Evolutionary conservation across 2,329 filamentous ascomycete genomes (phyloP), one percentile per base, ranked within the genome.

Genomic region (Scopulariopsis brevicaulis): DNA sequence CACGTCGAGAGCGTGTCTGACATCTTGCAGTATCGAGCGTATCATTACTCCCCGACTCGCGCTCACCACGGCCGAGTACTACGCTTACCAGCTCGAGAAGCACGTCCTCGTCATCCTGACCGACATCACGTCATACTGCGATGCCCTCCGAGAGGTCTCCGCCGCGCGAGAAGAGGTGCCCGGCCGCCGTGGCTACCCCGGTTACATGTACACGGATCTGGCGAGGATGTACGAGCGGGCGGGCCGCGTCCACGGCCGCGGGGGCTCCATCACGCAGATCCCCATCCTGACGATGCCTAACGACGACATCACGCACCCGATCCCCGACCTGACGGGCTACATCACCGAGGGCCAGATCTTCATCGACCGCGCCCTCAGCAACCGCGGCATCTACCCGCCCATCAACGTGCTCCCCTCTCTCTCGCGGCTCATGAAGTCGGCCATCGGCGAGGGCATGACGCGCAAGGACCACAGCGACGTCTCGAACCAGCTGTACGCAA

Each of bases 201-300:
- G 94, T 89, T 99, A 99, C 83, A 99, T 99, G 94, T 99, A 99
- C 81, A 99, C 94, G 65, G 95, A 99, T 84, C 89, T 99, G 85
- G 96, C 94, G 60, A 99, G 94, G 70, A 96, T 99, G 68, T 99
- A 99, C 81, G 94, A 99, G 77, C 92, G 94, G 78, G 94, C 94
- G 66, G 94, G 94, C 69, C 94, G 94, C 88, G 94, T 99, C 55
- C 81, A 90, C 69, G 95, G 95, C 66, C 89, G 95, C 66, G 96
- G 97, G 69, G 94, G 95, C 61, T 99, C 94, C 67, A 99, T 99
- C 68, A 99, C 95, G 22, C 94, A 99, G 77, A 96, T 99, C 68
- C 94, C 94, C 60, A 99, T 99, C 71, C 74, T 99, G 76, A 96
- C 94, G 65, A 99, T 99, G 94, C 94, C 94, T 68, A 99, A 99